A percentile compares a stretch with the other conserved stretches of the same genome.
Evolutionary conservation across 805 yeast genomes (phyloP).

Genomic region (Ogataea corticis): DNA sequence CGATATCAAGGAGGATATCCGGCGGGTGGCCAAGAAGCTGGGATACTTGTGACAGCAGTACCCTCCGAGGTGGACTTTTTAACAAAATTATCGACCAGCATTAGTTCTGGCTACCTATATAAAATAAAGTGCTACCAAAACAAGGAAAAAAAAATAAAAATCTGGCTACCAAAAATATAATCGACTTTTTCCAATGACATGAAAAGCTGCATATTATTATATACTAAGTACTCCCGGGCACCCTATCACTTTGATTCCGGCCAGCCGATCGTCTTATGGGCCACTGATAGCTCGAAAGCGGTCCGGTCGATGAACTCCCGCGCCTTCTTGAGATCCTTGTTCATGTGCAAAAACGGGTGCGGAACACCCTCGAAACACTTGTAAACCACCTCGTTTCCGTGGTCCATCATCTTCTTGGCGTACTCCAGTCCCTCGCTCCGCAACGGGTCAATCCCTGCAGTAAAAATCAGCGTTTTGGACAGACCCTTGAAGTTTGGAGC

Average conservation of each 20-base stretch:
- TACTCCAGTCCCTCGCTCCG: slow-evolving; percentile 36
- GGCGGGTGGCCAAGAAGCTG: slow-evolving; percentile 12
- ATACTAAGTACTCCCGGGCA: too few relatives aligned
- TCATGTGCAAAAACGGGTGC: slow-evolving; percentile 38
- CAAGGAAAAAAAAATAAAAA: too few relatives aligned
- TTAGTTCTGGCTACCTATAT: too few relatives aligned
- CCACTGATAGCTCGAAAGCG: slow-evolving; percentile 31
- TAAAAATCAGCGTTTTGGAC: slow-evolving; percentile 32
- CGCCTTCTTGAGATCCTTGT: slow-evolving; percentile 34
- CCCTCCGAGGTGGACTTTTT: too few relatives aligned
- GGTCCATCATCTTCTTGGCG: slow-evolving; percentile 27
- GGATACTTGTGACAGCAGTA: slow-evolving; percentile 1
- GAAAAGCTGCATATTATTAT: too few relatives aligned
- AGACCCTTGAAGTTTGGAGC: slow-evolving; percentile 31
- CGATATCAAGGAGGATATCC: slow-evolving; percentile 32
- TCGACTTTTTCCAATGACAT: too few relatives aligned
- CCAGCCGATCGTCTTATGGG: slow-evolving; percentile 21
- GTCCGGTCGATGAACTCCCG: slow-evolving; percentile 30
- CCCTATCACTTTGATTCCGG: too few relatives aligned
- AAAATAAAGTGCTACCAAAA: too few relatives aligned
- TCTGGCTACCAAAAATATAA: too few relatives aligned
- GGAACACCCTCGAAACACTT: slow-evolving; percentile 36
- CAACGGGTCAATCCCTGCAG: slow-evolving; percentile 38
- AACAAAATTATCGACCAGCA: too few relatives aligned
- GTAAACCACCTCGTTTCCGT: slow-evolving; percentile 31